phyloP scores from a whole-genome alignment of 768 basidiomycete genomes.

The Neoboletus magnificus region DNA sequence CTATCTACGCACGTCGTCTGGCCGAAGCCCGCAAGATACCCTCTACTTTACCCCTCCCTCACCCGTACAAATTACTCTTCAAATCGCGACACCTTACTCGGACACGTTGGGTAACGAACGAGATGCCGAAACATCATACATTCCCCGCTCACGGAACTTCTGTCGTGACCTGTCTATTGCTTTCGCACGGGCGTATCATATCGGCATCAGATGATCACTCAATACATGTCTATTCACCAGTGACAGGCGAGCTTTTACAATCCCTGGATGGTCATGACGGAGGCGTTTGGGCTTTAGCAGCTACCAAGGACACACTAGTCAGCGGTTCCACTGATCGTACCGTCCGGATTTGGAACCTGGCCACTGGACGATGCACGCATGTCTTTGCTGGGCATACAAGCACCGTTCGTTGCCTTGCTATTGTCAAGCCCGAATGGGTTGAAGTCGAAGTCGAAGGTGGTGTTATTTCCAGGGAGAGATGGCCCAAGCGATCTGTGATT shows the following conservation, averaged over 20 bases:
- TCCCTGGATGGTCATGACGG: slow-evolving; percentile 89
- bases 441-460: slow-evolving; percentile 67
- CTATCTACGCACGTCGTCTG: slow-evolving; percentile 61
- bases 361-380: slow-evolving; percentile 79
- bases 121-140: slow-evolving; percentile 69
- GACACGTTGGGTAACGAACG: slow-evolving; percentile 74
- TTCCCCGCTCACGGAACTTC: slow-evolving; percentile 87
- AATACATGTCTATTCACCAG: slow-evolving; percentile 91
- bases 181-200: slow-evolving; percentile 93
- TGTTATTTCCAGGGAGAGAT: slow-evolving; percentile 61
- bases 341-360: slow-evolving; percentile 87
- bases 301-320: slow-evolving; percentile 82
- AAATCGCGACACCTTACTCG: slow-evolving; percentile 83
- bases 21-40: slow-evolving; percentile 38
- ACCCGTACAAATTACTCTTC: slow-evolving; percentile 91
- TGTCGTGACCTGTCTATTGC: slow-evolving; percentile 94
- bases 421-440: slow-evolving; percentile 89
- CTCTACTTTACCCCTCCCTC: slow-evolving; percentile 62
- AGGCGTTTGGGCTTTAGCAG: slow-evolving; percentile 95
- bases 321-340: slow-evolving; percentile 93
- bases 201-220: slow-evolving; percentile 97
- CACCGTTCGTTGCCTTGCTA: slow-evolving; percentile 93
- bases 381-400: slow-evolving; percentile 95
- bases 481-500: slow-evolving; percentile 68
- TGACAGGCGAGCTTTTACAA: slow-evolving; percentile 69